Conservation (phyloP, 2,329 filamentous ascomycete genomes). For the Trichoderma aggressivum region DNA sequence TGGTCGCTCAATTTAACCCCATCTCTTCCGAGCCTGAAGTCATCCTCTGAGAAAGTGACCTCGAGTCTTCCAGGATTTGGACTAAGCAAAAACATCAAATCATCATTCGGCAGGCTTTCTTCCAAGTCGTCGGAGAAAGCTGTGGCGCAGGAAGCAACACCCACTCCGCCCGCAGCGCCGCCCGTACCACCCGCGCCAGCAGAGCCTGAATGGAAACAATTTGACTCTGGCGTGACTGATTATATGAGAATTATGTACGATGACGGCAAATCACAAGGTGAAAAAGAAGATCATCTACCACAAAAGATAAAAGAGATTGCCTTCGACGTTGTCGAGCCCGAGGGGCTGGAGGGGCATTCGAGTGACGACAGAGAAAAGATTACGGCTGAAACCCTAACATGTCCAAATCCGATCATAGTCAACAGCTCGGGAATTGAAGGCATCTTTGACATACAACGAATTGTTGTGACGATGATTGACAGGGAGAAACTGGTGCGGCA, state of each 20-base stretch:
- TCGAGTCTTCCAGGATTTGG: neutral
- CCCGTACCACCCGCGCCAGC: neutral
- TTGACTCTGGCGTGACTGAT: neutral
- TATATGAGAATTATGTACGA: neutral
- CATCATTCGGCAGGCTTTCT: neutral
- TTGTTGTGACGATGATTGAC: constrained; percentile 15
- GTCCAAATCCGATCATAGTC: constrained; percentile 17
- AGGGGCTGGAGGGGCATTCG: neutral
- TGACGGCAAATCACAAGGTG: neutral
- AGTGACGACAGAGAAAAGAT: neutral
- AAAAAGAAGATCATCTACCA: neutral
- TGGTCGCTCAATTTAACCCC: neutral
- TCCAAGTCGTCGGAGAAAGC: neutral
- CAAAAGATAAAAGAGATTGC: neutral
- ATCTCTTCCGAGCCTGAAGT: neutral
- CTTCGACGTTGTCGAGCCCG: neutral
- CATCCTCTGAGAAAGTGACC: neutral
- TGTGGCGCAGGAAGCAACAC: neutral
- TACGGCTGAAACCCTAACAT: neutral
- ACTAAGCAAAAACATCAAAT: neutral
- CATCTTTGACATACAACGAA: constrained; percentile 16
- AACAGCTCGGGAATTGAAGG: constrained; percentile 16
- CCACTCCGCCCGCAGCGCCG: neutral
- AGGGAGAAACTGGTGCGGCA: constrained; percentile 2
- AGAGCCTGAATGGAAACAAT: neutral